Evolutionary conservation across 2,329 filamentous ascomycete genomes (phyloP).

Genomic region (Pseudocercospora fuligena): DNA sequence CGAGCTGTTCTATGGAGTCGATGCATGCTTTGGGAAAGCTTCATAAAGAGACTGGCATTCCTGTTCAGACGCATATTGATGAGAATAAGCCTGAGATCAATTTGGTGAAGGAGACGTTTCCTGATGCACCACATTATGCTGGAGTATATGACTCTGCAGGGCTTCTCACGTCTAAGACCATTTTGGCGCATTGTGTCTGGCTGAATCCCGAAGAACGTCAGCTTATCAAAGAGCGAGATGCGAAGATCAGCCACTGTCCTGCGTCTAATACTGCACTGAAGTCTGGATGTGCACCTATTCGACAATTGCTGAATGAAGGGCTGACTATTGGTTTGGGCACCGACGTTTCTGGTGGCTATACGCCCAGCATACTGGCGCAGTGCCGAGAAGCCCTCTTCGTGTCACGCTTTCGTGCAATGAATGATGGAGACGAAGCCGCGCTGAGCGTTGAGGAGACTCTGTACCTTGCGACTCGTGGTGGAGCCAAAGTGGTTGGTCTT

Average conservation of each 20-base stretch:
- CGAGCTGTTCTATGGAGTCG: constrained; percentile 58
- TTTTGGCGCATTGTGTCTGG: constrained; percentile 86
- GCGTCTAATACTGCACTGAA: constrained; percentile 83
- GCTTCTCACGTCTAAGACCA: constrained; percentile 72
- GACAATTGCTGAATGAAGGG: constrained; percentile 73
- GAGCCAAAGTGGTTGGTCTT: constrained; percentile 79
- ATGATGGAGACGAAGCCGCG: constrained; percentile 51
- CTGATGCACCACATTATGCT: constrained; percentile 67
- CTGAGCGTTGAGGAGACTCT: constrained; percentile 84
- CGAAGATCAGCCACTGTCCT: constrained; percentile 83
- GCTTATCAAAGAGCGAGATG: constrained; percentile 64
- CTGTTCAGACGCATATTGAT: constrained; percentile 86
- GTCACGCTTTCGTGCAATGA: constrained; percentile 71
- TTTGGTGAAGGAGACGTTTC: constrained; percentile 74
- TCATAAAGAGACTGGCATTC: constrained; percentile 65
- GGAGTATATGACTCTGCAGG: constrained; percentile 76
- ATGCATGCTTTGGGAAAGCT: constrained; percentile 69
- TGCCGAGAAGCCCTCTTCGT: constrained; percentile 80
- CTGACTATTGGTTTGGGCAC: constrained; percentile 86
- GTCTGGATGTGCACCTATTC: constrained; percentile 76
- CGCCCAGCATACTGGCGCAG: constrained; percentile 79
- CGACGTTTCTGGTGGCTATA: constrained; percentile 88
- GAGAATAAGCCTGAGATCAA: constrained; percentile 78
- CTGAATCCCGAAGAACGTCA: constrained; percentile 68
- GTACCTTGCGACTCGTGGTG: constrained; percentile 85